phyloP scores from a whole-genome alignment of 2,329 filamentous ascomycete species.

The Exophiala sp. region DNA sequence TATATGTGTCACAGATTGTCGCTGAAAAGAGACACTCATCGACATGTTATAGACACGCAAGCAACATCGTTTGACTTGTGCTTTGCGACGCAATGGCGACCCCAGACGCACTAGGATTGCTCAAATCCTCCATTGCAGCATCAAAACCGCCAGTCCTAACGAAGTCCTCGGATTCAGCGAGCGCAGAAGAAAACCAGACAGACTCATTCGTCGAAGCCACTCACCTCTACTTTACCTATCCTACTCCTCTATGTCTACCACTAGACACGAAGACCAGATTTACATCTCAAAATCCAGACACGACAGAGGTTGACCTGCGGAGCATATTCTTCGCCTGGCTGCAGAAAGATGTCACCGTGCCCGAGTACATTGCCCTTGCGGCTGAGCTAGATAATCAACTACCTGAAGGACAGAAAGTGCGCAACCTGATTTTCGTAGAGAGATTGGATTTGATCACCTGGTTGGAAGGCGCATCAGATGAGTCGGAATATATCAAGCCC shows the following conservation, averaged over 20 bases:
- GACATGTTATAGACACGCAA: conserved; percentile 4
- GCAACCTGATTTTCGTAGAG: conserved; percentile 89
- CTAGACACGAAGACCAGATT: conserved; percentile 80
- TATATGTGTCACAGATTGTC: no score
- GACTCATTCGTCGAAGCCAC: conserved; percentile 70
- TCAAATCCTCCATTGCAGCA: conserved; percentile 77
- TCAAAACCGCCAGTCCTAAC: conserved; percentile 69
- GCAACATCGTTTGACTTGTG: not conserved
- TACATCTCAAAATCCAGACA: conserved; percentile 60
- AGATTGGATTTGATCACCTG: conserved; percentile 87
- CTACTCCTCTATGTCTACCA: conserved; percentile 59
- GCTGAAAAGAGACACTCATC: not conserved
- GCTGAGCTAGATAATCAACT: conserved; percentile 78
- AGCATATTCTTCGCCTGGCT: conserved; percentile 96
- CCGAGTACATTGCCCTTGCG: conserved; percentile 84
- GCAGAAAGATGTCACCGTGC: conserved; percentile 84
- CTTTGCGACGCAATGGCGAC: conserved; percentile 46
- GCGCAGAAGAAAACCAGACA: conserved; percentile 57
- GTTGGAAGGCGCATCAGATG: conserved; percentile 83
- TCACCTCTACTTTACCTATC: conserved; percentile 67
- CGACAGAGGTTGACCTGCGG: conserved; percentile 74
- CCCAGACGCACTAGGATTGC: conserved; percentile 73
- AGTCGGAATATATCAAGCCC: conserved; percentile 89
- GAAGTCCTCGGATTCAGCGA: conserved; percentile 61
- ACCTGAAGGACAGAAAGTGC: conserved; percentile 60